Base-by-base conservation (phyloP, 1,284 basidiomycete genomes). In the Blastosporella zonata region DNA sequence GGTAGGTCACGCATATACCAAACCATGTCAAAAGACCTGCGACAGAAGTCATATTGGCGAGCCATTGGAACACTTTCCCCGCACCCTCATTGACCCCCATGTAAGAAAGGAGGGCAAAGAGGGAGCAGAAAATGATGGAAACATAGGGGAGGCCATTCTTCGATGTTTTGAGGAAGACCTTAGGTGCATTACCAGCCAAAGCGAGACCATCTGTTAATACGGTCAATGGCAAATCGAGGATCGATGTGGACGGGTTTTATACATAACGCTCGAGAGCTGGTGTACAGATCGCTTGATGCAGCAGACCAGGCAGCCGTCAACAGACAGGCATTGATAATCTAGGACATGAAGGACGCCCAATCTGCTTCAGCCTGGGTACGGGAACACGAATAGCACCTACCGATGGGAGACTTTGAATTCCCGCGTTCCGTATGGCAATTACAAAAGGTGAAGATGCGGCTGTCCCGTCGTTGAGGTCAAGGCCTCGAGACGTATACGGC, bases 231-330 rank as follows among this genome's bases (percentile, higher is more conserved):
- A n/a, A n/a, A n/a, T n/a, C n/a, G n/a, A n/a, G n/a, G n/a, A n/a
- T n/a, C n/a, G n/a, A n/a, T n/a, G n/a, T n/a, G n/a, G n/a, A n/a
- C n/a, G n/a, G n/a, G n/a, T n/a, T n/a, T n/a, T n/a, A n/a, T n/a
- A 88, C 86, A 93, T 12, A 94, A 72, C 1, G 87, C 87, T 43
- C 91, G 81, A 15, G 87, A 90, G 46, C 83, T 83, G 1, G 84
- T 86, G 67, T 91, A 96, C 45, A 95, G 65, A 60, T 93, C 86
- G 55, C 86, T 88, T 29, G 84, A 88, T 2, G 87, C 90, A 4
- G 93, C 90, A 5, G 89, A 93, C 79, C 88, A 90, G 1, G 93
- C 93, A 1, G 90, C 89, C 21, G 85, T 88, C 47, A 95, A 68
- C 23, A 96, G 76, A 62, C 81, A 84, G 6, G 93, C 92, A 65